Evolutionary conservation across 805 yeast species (phyloP).

Genomic region (Grigorovia jiainica): DNA sequence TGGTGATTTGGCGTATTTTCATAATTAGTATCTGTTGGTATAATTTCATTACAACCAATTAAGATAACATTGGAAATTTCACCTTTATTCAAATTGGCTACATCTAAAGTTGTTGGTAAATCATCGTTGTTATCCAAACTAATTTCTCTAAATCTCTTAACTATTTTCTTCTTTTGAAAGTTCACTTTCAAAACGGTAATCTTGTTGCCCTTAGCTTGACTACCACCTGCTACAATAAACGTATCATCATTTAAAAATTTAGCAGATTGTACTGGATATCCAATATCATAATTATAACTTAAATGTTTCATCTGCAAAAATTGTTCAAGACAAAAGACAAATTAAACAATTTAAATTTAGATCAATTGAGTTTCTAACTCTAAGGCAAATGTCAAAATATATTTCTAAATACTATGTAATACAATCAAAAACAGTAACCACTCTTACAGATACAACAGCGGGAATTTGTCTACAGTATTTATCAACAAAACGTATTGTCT

Average conservation of each 20-base stretch:
- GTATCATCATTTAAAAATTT: slow-evolving; percentile 53
- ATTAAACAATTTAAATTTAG: too few relatives aligned
- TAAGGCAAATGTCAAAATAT: too few relatives aligned
- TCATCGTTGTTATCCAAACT: slow-evolving; percentile 58
- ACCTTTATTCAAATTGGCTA: slow-evolving; percentile 7
- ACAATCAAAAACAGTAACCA: too few relatives aligned
- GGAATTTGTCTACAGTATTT: too few relatives aligned
- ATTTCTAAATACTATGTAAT: too few relatives aligned
- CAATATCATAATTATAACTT: slow-evolving; percentile 30
- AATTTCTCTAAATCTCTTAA: slow-evolving; percentile 57
- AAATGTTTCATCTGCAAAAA: slow-evolving; percentile 25
- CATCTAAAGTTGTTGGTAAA: slow-evolving; percentile 78
- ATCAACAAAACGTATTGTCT: too few relatives aligned
- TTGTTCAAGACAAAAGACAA: too few relatives aligned
- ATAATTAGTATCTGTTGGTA: slow-evolving; percentile 38
- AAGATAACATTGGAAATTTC: slow-evolving; percentile 38
- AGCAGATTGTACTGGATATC: slow-evolving; percentile 77
- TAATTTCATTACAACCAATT: slow-evolving; percentile 67
- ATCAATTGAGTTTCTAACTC: too few relatives aligned
- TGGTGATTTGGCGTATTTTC: slow-evolving; percentile 55
- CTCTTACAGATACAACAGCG: too few relatives aligned
- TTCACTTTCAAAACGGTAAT: slow-evolving; percentile 55
- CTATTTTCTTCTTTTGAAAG: slow-evolving; percentile 36
- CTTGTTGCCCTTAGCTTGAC: slow-evolving; percentile 83
- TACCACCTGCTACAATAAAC: slow-evolving; percentile 81